phyloP scores from a whole-genome alignment of 495 filamentous ascomycete species.

The Penicillium simplicissimum region DNA sequence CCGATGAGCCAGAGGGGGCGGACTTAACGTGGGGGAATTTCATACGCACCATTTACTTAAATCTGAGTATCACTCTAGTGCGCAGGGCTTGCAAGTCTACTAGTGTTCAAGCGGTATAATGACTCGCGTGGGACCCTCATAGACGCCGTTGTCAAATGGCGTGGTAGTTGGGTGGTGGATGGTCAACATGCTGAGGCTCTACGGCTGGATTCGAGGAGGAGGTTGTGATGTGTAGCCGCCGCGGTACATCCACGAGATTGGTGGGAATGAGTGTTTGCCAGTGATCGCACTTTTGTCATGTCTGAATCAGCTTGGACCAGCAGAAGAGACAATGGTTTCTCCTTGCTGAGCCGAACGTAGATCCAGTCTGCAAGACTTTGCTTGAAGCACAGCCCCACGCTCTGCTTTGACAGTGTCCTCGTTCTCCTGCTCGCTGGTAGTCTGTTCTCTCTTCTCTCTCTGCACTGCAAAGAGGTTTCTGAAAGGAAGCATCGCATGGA shows the following conservation, averaged over 20 bases:
- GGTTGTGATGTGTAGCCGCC: not conserved
- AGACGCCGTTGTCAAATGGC: not conserved
- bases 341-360: not conserved
- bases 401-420: not conserved
- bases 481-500: constrained; percentile 11
- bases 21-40: not conserved
- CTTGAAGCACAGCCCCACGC: not conserved
- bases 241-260: not conserved
- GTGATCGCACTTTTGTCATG: not conserved
- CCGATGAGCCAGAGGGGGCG: constrained; percentile 25
- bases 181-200: constrained; percentile 23
- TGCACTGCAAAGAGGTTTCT: constrained; percentile 7
- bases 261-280: not conserved
- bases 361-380: not conserved
- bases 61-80: not conserved
- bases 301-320: not conserved
- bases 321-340: not conserved
- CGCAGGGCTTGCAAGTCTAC: not conserved
- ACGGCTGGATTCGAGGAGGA: constrained; percentile 23
- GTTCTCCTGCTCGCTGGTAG: not conserved
- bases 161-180: not conserved
- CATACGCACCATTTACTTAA: constrained; percentile 21
- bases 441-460: not conserved
- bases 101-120: not conserved
- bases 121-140: not conserved